Evolutionary conservation across 805 yeast genomes (phyloP).

Genomic region (Starmerella lactis-condensi): DNA sequence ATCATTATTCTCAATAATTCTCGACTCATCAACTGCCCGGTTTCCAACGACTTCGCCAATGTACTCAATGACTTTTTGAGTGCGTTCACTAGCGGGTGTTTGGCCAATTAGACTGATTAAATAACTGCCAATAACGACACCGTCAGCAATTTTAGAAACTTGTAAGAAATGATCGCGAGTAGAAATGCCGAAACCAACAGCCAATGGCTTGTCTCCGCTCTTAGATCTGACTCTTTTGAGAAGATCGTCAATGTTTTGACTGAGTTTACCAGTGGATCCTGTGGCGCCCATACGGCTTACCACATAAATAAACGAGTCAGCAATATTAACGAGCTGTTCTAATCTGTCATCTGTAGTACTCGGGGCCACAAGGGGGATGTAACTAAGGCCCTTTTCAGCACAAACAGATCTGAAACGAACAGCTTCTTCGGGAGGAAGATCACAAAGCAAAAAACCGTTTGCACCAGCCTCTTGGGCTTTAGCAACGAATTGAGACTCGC

Average conservation of each 20-base stretch:
- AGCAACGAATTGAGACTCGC: slow-evolving; percentile 63
- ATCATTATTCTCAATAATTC: slow-evolving; percentile 6
- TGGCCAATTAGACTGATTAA: slow-evolving; percentile 53
- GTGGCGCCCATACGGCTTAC: slow-evolving; percentile 97
- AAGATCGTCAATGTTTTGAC: slow-evolving; percentile 43
- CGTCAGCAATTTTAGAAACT: slow-evolving; percentile 73
- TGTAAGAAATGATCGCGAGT: slow-evolving; percentile 74
- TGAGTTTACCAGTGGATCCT: slow-evolving; percentile 59
- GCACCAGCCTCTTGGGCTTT: slow-evolving; percentile 82
- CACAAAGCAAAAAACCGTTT: slow-evolving; percentile 86
- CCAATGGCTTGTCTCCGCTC: slow-evolving; percentile 62
- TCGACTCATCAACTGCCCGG: slow-evolving; percentile 16
- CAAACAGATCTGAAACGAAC: slow-evolving; percentile 63
- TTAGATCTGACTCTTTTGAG: slow-evolving; percentile 57
- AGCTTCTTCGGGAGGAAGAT: slow-evolving; percentile 96
- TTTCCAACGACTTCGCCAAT: slow-evolving; percentile 52
- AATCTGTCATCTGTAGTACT: slow-evolving; percentile 85
- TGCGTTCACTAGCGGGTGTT: slow-evolving; percentile 35
- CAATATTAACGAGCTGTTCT: slow-evolving; percentile 56
- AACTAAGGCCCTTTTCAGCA: slow-evolving; percentile 48
- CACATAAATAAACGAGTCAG: slow-evolving; percentile 90
- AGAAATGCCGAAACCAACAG: slow-evolving; percentile 94
- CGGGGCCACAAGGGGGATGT: slow-evolving; percentile 91
- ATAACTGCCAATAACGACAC: slow-evolving; percentile 89
- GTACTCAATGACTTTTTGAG: slow-evolving; percentile 44